A percentile compares a stretch with the other conserved stretches of the same genome.
Conservation (phyloP, 495 filamentous ascomycete genomes). For the Xylaria nigripes region DNA sequence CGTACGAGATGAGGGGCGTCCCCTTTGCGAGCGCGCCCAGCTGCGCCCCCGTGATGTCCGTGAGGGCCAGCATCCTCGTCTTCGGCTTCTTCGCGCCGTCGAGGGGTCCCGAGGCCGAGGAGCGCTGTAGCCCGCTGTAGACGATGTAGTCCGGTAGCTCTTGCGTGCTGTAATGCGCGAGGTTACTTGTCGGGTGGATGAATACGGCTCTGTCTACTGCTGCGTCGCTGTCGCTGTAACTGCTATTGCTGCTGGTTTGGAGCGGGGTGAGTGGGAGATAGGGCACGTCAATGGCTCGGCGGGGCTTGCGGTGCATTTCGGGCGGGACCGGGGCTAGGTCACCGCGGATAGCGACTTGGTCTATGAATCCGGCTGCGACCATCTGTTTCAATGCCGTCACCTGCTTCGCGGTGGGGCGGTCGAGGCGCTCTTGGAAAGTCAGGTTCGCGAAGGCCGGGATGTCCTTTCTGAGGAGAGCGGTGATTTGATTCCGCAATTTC, state of each 20-base stretch:
- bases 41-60: conserved; percentile 62
- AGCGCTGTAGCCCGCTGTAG: conserved; percentile 76
- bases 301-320: conserved; percentile 60
- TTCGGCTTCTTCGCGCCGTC: conserved; percentile 51
- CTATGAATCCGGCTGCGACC: conserved; percentile 85
- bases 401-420: conserved; percentile 62
- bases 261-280: conserved; percentile 82
- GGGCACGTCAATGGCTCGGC: conserved; percentile 76
- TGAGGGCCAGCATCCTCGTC: conserved; percentile 83
- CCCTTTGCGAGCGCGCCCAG: conserved; percentile 75
- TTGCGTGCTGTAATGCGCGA: conserved; percentile 60
- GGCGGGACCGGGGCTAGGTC: conserved; percentile 72
- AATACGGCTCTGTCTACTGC: conserved; percentile 55
- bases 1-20: conserved; percentile 75
- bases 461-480: conserved; percentile 67
- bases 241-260: conserved; percentile 5
- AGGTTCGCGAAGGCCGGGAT: conserved; percentile 56
- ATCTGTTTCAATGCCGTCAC: conserved; percentile 82
- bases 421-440: conserved; percentile 52
- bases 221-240: conserved; percentile 23
- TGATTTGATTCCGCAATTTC: conserved; percentile 75
- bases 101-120: conserved; percentile 35
- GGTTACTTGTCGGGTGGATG: conserved; percentile 73
- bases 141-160: conserved; percentile 77
- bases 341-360: conserved; percentile 89